phyloP scores from a whole-genome alignment of 208 protist species.

The Trypanosoma cruzi region DNA sequence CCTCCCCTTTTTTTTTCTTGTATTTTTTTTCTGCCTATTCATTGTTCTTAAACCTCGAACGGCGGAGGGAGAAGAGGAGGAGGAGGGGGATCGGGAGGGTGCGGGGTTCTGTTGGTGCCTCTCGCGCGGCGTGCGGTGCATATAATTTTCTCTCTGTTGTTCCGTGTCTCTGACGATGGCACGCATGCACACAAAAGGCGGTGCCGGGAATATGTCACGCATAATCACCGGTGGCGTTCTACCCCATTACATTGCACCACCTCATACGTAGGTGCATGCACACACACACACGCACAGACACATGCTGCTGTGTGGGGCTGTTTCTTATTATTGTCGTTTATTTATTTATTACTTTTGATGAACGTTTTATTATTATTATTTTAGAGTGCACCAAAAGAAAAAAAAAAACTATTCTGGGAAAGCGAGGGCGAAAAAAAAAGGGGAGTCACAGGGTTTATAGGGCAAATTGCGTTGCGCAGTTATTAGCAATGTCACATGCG shows the following conservation, averaged over 20 bases:
- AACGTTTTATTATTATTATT: too few species aligned
- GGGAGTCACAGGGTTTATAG: too few species aligned
- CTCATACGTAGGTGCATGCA: background rate
- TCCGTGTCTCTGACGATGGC: background rate
- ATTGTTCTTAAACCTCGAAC: background rate
- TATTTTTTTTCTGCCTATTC: background rate
- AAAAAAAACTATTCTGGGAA: too few species aligned
- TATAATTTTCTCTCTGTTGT: too few species aligned
- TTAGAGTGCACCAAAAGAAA: too few species aligned
- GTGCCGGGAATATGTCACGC: too few species aligned
- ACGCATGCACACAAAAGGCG: background rate
- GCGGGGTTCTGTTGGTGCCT: too few species aligned
- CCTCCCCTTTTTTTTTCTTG: slow-evolving; percentile 1
- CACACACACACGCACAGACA: background rate
- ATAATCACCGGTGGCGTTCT: too few species aligned
- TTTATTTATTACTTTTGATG: background rate
- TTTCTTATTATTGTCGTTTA: background rate
- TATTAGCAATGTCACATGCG: background rate
- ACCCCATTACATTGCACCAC: too few species aligned
- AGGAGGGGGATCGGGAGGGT: background rate
- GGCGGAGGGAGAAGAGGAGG: background rate
- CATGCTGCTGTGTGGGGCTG: background rate
- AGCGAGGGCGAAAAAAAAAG: too few species aligned
- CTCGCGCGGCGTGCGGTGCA: background rate
- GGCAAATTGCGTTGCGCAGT: too few species aligned